A percentile compares a stretch with the other conserved stretches of the same genome.
phyloP scores from a whole-genome alignment of 1,139 yeast genomes.

The Suhomyces yuchorum region DNA sequence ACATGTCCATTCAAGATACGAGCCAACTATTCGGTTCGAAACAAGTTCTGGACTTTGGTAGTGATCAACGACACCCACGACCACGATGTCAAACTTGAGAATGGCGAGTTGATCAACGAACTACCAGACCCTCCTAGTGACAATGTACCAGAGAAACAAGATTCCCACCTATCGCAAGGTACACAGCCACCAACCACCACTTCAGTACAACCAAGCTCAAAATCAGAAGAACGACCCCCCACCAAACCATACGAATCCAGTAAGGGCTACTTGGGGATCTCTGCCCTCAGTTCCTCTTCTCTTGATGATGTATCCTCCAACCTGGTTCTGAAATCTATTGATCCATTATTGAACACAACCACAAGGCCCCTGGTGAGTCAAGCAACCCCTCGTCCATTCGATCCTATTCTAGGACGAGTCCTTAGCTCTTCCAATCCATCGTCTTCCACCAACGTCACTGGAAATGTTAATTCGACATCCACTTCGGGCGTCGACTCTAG shows the following conservation, averaged over 20 bases:
- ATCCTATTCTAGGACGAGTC: background rate
- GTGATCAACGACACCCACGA: slow-evolving; percentile 59
- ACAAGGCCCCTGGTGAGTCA: background rate
- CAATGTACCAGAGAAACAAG: background rate
- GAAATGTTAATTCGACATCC: background rate
- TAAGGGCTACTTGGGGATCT: background rate
- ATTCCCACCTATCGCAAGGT: background rate
- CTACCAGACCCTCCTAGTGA: background rate
- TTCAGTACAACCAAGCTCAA: background rate
- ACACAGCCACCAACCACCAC: background rate
- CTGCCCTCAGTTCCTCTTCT: background rate
- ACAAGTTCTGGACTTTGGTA: slow-evolving; percentile 61
- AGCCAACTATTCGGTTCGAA: slow-evolving; percentile 62
- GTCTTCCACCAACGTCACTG: background rate
- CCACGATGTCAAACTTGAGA: slow-evolving; percentile 22
- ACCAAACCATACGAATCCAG: background rate
- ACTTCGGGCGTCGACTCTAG: background rate
- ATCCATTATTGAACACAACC: background rate
- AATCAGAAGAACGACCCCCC: background rate
- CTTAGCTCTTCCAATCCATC: background rate
- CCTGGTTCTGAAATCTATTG: background rate
- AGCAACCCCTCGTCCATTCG: background rate
- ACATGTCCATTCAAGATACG: slow-evolving; percentile 71
- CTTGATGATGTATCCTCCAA: background rate
- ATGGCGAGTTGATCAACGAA: background rate